Base-by-base conservation (phyloP, 169 alveolate species). In the Plasmodium inui region DNA sequence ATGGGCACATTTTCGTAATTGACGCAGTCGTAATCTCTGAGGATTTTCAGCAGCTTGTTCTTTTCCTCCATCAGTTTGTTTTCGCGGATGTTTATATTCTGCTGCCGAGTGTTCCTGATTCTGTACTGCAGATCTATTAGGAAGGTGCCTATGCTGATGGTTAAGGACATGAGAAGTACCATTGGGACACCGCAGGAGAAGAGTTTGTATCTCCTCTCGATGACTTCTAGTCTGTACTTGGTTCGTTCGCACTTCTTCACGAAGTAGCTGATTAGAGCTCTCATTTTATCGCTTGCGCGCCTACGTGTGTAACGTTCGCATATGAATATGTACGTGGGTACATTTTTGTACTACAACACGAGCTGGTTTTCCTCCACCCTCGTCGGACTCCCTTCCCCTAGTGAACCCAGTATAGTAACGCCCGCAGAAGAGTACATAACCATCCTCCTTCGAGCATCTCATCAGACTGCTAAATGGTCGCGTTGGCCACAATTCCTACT, bases 1-100 rank as follows among this genome's bases (percentile, higher is more conserved):
- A 89, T 89, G 17, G 94, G 94, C 8, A 89, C 73, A 89, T 89
- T 89, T 89, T 89, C 94, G 73, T 89, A 89, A 89, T 89, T 32
- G 30, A 79, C 83, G 41, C 94, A 89, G 7, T 89, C 94, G 30
- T 89, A 89, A 26, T 89, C 94, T 61, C 32, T 89, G 39, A 89
- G 50, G 46, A 89, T 89, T 57, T 89, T 89, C 73, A 89, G 72
- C 34, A 89, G 83, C 83, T 89, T 89, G 37, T 80, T 70, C 50
- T 89, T 89, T 41, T 89, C 94, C 53, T 89, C 94, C 19, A 50
- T n/a, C 14, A 89, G 72, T 80, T 89, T 89, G 57, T 26, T 89
- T 89, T 89, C 94, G 12, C 94, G 82, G 32, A 89, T 89, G 72
- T 89, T 89, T 80, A 89, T 89, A 70, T 89, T 89, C 28, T 89